Evolutionary conservation across 768 basidiomycete species (phyloP), one percentile per base, ranked within the genome.

Genomic region (Auricularia heimuer): DNA sequence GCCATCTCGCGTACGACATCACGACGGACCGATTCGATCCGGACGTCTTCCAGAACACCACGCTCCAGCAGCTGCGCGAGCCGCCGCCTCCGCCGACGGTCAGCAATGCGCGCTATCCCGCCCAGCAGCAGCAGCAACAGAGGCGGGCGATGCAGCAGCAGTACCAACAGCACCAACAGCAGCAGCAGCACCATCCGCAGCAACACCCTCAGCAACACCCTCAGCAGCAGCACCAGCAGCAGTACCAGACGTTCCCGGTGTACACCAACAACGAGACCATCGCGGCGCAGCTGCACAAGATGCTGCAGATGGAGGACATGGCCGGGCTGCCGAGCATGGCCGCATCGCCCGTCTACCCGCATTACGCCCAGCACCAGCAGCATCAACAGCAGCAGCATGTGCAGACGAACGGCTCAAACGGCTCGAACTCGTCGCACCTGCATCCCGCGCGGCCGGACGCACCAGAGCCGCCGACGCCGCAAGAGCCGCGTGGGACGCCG

Each of bases 391-490:
- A 16, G 47, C 47, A 18, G 11, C 47, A 51, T 6, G 10, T 6
- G 14, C 47, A 51, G 21, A 14, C 47, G 47, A 16, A 16, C 21
- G 11, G 18, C 18, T 21, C 47, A 1, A 60, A 14, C 6, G 29
- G 29, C 56, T n/a, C 21, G 7, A 35, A 29, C 56, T n/a, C n/a
- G 2, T 18, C 7, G 8, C 14, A 16, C 18, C 14, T 12, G 24
- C 14, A 60, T 18, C 29, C 29, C 6, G 16, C 67, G 3, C 84
- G 90, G 0, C 89, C 88, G 0, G 83, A 85, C 65, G 90, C 88
- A 0, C 90, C 90, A 18, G 81, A 91, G 47, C 90, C 90, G 0
- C 89, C 90, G 0, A 92, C 90, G 0, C 0, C 90, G 88, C 0
- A 88, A 86, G 1, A 89, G 0, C 82, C 82, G 4, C 82, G 77